Conservation (phyloP, 805 yeast genomes). For the Saturnispora quitensis region DNA sequence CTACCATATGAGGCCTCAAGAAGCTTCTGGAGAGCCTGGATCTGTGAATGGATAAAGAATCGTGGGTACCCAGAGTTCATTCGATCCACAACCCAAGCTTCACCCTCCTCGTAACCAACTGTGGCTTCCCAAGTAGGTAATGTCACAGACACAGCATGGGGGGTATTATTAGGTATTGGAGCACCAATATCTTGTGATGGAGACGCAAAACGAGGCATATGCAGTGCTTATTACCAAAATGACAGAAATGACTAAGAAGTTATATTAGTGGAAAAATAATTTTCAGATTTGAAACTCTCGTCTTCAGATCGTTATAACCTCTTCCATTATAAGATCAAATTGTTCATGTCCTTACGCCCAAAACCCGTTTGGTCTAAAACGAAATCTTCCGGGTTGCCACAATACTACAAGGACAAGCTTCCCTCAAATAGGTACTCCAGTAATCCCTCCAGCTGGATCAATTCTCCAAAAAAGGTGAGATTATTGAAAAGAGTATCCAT, state of each 20-base stretch:
- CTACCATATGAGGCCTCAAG: constrained; percentile 68
- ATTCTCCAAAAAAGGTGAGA: constrained; percentile 17
- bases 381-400: constrained; percentile 29
- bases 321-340: not conserved
- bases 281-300: not conserved
- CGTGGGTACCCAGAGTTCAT: constrained; percentile 90
- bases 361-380: constrained; percentile 9
- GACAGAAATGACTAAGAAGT: not conserved
- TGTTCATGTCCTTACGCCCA: constrained; percentile 11
- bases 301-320: not conserved
- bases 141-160: constrained; percentile 91
- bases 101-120: constrained; percentile 88
- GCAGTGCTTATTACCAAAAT: not conserved
- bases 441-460: constrained; percentile 2
- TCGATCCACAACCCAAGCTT: constrained; percentile 63
- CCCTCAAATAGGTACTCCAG: constrained; percentile 9
- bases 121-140: constrained; percentile 93
- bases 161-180: constrained; percentile 81
- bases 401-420: constrained; percentile 42
- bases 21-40: constrained; percentile 44
- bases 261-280: not conserved
- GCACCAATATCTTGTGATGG: constrained; percentile 53
- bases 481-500: constrained; percentile 39
- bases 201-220: constrained; percentile 5
- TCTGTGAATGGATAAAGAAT: constrained; percentile 58